Base-by-base conservation (phyloP, 768 basidiomycete species). In the Gloeopeniophorella convolvens region DNA sequence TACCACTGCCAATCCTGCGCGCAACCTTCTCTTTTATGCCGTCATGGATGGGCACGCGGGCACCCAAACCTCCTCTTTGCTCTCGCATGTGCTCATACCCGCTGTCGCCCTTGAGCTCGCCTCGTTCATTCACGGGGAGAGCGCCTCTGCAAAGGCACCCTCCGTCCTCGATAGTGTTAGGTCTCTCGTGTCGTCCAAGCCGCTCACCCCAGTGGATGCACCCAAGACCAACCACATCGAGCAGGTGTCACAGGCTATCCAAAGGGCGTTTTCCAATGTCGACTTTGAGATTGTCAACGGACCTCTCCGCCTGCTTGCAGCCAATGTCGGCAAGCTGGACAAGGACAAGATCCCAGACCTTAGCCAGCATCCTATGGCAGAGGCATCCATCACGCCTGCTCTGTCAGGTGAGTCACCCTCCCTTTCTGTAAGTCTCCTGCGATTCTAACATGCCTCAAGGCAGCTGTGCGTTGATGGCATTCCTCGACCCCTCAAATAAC, bases 21-120 rank as follows among this genome's bases (percentile, higher is more conserved):
- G 85, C 12, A 88, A 89, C 60, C 76, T 86, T 52, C 71, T 91
- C 35, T 87, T 95, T 67, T 93, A 91, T 60, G 72, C 89, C 1
- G 82, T 95, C 30, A 86, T 95, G 82, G 92, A 93, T 59, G 92
- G 93, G 2, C 96, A 98, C 64, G 72, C 79, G 2, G 96, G 96
- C 1, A 77, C 69, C 31, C 76, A 89, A 44, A 98, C 95, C 2
- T 92, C 89, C 11, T 77, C 79, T 48, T 73, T 95, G 28, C 82
- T 98, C 43, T 84, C 88, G 3, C 82, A 83, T 48, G 77, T 85
- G 40, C 77, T 98, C 51, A 87, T 96, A 53, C 88, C 86, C 46
- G 85, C 87, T 7, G 83, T 95, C 48, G 79, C 83, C 0, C 70
- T 89, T 31, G 83, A 95, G 62, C 75, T 98, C 41, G 72, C 76